Conservation (phyloP, 495 filamentous ascomycete genomes). For the Lepidopterella palustris region DNA sequence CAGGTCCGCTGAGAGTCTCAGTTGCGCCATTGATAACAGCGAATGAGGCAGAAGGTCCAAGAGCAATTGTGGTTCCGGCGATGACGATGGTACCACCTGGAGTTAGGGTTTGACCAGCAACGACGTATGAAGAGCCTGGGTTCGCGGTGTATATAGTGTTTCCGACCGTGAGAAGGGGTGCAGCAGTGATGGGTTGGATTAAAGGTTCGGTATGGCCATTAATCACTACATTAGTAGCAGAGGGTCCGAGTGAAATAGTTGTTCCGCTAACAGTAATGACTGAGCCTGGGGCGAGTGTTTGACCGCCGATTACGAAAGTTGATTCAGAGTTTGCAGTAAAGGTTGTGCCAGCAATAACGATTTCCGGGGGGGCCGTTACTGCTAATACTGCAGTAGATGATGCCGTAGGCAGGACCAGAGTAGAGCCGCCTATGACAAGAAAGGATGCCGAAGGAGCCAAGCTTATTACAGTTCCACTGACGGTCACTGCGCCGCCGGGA, state of each 20-base stretch:
- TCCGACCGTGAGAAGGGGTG: conserved; percentile 1
- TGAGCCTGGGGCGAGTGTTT: conserved; percentile 21
- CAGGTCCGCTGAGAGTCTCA: conserved; percentile 13
- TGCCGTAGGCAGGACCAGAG: conserved; percentile 14
- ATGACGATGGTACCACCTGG: conserved; percentile 32
- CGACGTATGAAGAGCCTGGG: conserved; percentile 18
- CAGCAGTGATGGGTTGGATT: conserved; percentile 1
- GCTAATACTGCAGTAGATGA: conserved; percentile 10
- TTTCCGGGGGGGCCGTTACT: conserved; percentile 18
- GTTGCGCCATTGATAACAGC: conserved; percentile 31
- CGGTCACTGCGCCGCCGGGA: conserved; percentile 29
- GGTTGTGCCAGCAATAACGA: conserved; percentile 17
- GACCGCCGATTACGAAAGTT: conserved; percentile 12
- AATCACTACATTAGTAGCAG: conserved; percentile 15
- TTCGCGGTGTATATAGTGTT: conserved; percentile 22
- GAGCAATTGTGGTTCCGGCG: conserved; percentile 27
- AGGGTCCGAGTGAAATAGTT: conserved; percentile 20
- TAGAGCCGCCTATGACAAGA: conserved; percentile 32
- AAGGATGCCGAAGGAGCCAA: conserved; percentile 21
- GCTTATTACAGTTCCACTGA: conserved; percentile 25
- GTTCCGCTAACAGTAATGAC: conserved; percentile 19
- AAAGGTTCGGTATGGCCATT: not conserved
- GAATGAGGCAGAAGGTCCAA: conserved; percentile 23
- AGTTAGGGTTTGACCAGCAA: conserved; percentile 26
- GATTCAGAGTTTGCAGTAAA: conserved; percentile 11